Evolutionary conservation across 108 stramenopile species (phyloP).

Genomic region (Aureococcus anophagefferens): DNA sequence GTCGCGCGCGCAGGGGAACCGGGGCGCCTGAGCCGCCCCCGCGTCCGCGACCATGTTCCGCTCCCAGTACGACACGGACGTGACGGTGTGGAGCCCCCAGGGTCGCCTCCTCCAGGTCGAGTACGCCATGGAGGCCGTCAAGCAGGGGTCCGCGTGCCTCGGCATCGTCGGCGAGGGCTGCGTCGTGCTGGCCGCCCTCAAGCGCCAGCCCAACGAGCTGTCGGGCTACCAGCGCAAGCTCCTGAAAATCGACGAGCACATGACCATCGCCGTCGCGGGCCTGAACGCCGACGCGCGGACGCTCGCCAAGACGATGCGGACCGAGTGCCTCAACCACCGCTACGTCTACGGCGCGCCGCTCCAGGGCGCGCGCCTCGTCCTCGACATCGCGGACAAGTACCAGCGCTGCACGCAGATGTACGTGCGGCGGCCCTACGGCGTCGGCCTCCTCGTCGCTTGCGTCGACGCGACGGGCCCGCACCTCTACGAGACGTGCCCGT

Average conservation of each 20-base stretch:
- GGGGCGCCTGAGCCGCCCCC: too few relatives aligned
- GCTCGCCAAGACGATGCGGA: slow-evolving; percentile 92
- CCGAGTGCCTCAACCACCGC: slow-evolving; percentile 92
- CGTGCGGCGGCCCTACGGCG: slow-evolving; percentile 93
- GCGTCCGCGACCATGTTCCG: slow-evolving; percentile 70
- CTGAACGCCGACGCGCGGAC: slow-evolving; percentile 92
- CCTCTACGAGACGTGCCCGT: slow-evolving; percentile 91
- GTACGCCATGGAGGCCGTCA: slow-evolving; percentile 98
- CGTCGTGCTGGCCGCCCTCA: slow-evolving; percentile 88
- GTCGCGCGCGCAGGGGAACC: too few relatives aligned
- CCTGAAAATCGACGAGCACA: slow-evolving; percentile 92
- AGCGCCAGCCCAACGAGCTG: slow-evolving; percentile 87
- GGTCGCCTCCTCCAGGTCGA: slow-evolving; percentile 97
- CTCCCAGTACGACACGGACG: slow-evolving; percentile 99
- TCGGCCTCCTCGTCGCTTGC: slow-evolving; percentile 81
- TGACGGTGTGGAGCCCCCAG: slow-evolving; percentile 97
- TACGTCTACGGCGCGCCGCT: slow-evolving; percentile 89
- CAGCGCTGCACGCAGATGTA: slow-evolving; percentile 97
- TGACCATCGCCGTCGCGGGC: slow-evolving; percentile 90
- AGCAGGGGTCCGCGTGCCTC: slow-evolving; percentile 90
- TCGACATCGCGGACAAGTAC: slow-evolving; percentile 92
- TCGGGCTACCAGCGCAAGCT: slow-evolving; percentile 91
- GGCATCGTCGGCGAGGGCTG: slow-evolving; percentile 69
- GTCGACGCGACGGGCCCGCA: slow-evolving; percentile 75
- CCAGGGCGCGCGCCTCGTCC: slow-evolving; percentile 74